Percentiles rank a stretch among this genome's conserved stretches.
These are phyloP conservation scores for Pythium grandisporangium DNA, from an alignment of 352 stramenopile species.

Conservation along the genomic window DNA sequence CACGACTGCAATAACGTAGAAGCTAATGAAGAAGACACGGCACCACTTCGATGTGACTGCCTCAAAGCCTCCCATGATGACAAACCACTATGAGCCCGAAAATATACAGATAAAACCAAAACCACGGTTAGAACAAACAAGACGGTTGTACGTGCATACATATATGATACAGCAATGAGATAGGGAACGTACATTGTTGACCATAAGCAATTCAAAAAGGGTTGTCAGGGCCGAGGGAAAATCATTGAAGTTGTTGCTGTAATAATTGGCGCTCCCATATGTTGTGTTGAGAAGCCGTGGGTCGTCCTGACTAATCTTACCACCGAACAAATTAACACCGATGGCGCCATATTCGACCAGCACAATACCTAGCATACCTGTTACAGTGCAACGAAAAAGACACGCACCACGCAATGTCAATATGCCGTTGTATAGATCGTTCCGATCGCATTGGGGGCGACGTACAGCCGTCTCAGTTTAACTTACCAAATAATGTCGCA, in stretches of 20 bases:
- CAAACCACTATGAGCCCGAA: slow-evolving; percentile 66
- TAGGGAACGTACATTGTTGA: slow-evolving; percentile 54
- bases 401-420: not conserved
- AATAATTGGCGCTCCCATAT: slow-evolving; percentile 45
- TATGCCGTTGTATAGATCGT: not conserved
- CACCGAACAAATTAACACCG: slow-evolving; percentile 56
- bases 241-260: slow-evolving; percentile 78
- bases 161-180: no score
- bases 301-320: slow-evolving; percentile 32
- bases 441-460: no score
- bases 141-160: no score
- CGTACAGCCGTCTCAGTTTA: no score
- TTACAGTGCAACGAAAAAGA: no score
- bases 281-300: slow-evolving; percentile 18
- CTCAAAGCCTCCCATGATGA: slow-evolving; percentile 55
- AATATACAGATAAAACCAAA: no score
- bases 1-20: slow-evolving; percentile 61
- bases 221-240: slow-evolving; percentile 40
- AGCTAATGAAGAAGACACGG: slow-evolving; percentile 63
- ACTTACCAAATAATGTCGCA: slow-evolving; percentile 39
- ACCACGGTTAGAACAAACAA: no score
- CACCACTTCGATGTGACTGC: slow-evolving; percentile 41
- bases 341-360: slow-evolving; percentile 52
- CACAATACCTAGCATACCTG: slow-evolving; percentile 47
- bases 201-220: slow-evolving; percentile 68